phyloP scores from a whole-genome alignment of 2,329 filamentous ascomycete genomes.

The Fusarium transvaalense region DNA sequence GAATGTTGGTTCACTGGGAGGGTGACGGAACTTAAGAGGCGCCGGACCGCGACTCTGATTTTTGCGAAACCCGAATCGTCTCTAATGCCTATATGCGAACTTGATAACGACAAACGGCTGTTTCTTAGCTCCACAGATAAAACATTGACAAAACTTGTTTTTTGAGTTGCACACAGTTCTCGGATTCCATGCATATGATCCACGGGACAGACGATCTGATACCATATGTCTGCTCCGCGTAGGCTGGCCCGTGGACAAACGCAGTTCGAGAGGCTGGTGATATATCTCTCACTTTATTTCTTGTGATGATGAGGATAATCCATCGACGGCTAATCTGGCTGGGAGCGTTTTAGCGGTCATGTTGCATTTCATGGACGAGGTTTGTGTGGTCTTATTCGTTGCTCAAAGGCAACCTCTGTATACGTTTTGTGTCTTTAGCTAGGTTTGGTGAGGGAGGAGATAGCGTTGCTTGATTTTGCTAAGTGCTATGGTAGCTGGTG shows the following conservation, averaged over 20 bases:
- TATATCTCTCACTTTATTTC: slow-evolving; percentile 36
- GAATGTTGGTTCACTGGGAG: slow-evolving; percentile 50
- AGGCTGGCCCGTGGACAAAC: slow-evolving; percentile 41
- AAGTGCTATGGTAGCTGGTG: slow-evolving; percentile 13
- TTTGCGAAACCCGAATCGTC: slow-evolving; percentile 52
- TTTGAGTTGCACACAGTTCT: slow-evolving; percentile 47
- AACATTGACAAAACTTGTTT: slow-evolving; percentile 52
- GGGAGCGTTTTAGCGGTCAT: slow-evolving; percentile 32
- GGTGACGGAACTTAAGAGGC: slow-evolving; percentile 47
- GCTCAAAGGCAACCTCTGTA: slow-evolving; percentile 39
- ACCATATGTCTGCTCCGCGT: slow-evolving; percentile 37
- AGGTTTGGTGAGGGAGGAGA: slow-evolving; percentile 4
- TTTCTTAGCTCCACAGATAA: slow-evolving; percentile 59
- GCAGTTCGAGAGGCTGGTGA: slow-evolving; percentile 36
- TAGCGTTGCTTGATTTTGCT: slow-evolving; percentile 31
- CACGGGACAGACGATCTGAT: slow-evolving; percentile 38
- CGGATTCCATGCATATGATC: slow-evolving; percentile 40
- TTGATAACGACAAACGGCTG: slow-evolving; percentile 58
- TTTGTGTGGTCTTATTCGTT: slow-evolving; percentile 35
- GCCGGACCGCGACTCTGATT: slow-evolving; percentile 47
- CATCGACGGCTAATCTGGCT: slow-evolving; percentile 32
- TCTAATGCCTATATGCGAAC: slow-evolving; percentile 56
- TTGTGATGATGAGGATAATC: slow-evolving; percentile 39
- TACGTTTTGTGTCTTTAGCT: slow-evolving; percentile 42
- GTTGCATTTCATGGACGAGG: slow-evolving; percentile 38